Percentiles rank a stretch among this genome's conserved stretches.
These are phyloP conservation scores for Fraxinus baroniana DNA, from an alignment of 305 asterid genomes.

Conservation along the genomic window DNA sequence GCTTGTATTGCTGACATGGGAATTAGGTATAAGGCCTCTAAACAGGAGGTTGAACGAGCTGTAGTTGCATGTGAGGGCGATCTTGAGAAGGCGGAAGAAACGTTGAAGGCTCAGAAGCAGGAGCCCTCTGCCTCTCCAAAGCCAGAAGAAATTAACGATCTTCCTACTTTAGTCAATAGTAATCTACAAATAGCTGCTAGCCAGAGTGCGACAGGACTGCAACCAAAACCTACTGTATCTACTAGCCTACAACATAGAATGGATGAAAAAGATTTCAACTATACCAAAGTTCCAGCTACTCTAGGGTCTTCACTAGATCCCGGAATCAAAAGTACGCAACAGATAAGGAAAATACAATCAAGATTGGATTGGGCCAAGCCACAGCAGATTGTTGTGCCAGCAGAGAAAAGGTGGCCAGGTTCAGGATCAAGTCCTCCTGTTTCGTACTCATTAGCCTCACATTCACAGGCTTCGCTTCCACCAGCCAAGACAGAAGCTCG, in stretches of 20 bases:
- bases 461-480: slow-evolving; percentile 58
- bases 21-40: neutral
- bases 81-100: neutral
- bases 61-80: neutral
- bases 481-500: slow-evolving; percentile 53
- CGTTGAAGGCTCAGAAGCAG: neutral
- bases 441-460: slow-evolving; percentile 52
- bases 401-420: slow-evolving; percentile 55
- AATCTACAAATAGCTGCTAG: neutral
- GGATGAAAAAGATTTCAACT: neutral
- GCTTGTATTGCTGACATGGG: neutral
- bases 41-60: neutral
- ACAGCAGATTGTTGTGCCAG: slow-evolving; percentile 42
- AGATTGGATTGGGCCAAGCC: slow-evolving; percentile 68
- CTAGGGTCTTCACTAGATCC: slow-evolving; percentile 41
- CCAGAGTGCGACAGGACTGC: neutral
- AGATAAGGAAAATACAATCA: slow-evolving; percentile 51
- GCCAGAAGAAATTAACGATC: slow-evolving; percentile 13
- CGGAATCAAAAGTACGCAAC: slow-evolving; percentile 40
- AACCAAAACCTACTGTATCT: neutral
- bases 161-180: slow-evolving; percentile 9
- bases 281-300: neutral
- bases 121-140: neutral
- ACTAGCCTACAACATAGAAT: neutral
- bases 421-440: slow-evolving; percentile 54